phyloP scores from a whole-genome alignment of 306 rosid genomes.

The Cucumis melo region DNA sequence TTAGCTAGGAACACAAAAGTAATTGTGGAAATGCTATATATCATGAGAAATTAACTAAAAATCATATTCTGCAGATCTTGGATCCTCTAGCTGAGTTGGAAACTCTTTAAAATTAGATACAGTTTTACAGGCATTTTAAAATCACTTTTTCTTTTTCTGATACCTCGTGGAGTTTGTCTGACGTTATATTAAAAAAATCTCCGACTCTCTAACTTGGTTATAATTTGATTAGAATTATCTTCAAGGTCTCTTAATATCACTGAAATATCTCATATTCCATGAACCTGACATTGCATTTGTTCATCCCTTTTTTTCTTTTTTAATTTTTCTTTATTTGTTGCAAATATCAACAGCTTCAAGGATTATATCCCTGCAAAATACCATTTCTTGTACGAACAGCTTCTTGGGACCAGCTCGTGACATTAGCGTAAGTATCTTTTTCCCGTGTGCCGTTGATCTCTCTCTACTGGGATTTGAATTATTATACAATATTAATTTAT shows the following conservation, averaged over 20 bases:
- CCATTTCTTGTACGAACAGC: conserved; percentile 62
- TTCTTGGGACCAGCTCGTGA: conserved; percentile 25
- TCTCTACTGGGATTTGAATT: background rate
- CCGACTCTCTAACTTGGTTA: background rate
- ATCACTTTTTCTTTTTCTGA: background rate
- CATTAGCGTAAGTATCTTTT: conserved; percentile 1
- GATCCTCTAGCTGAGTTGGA: background rate
- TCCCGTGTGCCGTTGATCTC: background rate
- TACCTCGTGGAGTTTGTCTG: background rate
- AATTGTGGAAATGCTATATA: background rate
- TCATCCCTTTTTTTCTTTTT: background rate
- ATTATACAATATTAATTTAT: background rate
- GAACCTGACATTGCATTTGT: conserved; percentile 10
- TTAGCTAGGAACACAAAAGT: background rate
- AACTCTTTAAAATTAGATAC: background rate
- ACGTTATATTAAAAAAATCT: background rate
- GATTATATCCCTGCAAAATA: conserved; percentile 69
- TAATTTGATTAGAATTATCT: background rate
- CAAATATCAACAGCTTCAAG: conserved; percentile 60
- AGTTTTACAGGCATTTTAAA: background rate
- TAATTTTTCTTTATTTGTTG: background rate
- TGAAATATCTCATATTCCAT: conserved; percentile 4
- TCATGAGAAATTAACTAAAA: background rate
- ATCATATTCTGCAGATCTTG: background rate
- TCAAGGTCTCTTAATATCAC: background rate